Evolutionary conservation across 129 eudicot species (phyloP), one percentile per base, ranked within the genome.

Genomic region (Chrysanthemum lavandulifolium): DNA sequence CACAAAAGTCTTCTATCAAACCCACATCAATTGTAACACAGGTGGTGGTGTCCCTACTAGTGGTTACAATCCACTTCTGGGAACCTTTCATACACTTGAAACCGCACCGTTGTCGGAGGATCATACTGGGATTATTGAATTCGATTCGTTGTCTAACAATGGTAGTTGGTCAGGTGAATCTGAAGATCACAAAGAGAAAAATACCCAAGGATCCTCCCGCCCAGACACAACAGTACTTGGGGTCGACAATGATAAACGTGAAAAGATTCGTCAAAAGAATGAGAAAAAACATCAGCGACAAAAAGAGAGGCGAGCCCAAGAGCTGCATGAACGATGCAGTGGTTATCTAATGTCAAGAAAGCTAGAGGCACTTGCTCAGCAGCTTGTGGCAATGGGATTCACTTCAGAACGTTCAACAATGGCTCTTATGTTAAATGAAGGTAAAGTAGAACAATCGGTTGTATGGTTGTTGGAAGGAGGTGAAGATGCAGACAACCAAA

Each of bases 121-220:
- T 61, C 87, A 82, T 58, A 72, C 65, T 65, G 88, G 84, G 68
- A 80, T 40, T 74, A 45, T 73, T 12, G 92, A 86, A 65, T 89
- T 74, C 51, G 96, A 89, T 75, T 63, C 89, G 13, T 69, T 82
- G 69, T 89, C 96, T 66, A 89, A 86, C 69, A 84, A 84, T 50
- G 96, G 82, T 58, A 89, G 96, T 72, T 89, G 91, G 96, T 89
- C 96, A 52, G 96, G 96, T 52, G 96, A 86, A 70, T 89, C 96
- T 50, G 96, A 89, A 78, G 96, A 89, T 69, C 96, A 82, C 33
- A 89, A 86, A 73, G 96, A 89, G 31, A 89, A 89, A 76, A 25
- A 69, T 13, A 65, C 84, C 69, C 82, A 67, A 52, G 66, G 49
- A 27, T 80, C 82, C 43, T 48, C 78, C 36, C 91, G 83, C 43